These are phyloP conservation scores for Pleomassaria siparia DNA, from an alignment of 2,329 filamentous ascomycete species.

Conservation along the genomic window DNA sequence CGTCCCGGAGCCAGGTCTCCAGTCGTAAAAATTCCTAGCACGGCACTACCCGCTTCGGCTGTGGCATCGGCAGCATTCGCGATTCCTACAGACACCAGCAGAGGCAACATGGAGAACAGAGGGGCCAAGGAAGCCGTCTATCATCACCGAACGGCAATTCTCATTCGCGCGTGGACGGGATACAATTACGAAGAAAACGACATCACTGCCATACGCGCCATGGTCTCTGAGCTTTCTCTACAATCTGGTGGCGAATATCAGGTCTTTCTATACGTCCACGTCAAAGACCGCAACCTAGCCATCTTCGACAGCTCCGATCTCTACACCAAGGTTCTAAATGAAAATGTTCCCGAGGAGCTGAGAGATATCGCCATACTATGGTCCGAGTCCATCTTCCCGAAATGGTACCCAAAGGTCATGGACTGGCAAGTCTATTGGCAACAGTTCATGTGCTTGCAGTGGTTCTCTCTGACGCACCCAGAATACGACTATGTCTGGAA, in stretches of 20 bases:
- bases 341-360: conserved; percentile 70
- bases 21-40: conserved; percentile 31
- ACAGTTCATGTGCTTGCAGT: conserved; percentile 74
- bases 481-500: conserved; percentile 82
- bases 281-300: conserved; percentile 56
- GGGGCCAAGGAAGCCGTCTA: conserved; percentile 32
- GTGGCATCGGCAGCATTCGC: conserved; percentile 33
- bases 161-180: conserved; percentile 51
- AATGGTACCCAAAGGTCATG: conserved; percentile 52
- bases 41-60: conserved; percentile 26
- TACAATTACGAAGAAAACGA: conserved; percentile 52
- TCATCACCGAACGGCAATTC: conserved; percentile 47
- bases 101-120: conserved; percentile 29
- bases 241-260: conserved; percentile 52
- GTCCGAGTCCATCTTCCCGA: conserved; percentile 61
- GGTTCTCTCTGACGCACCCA: conserved; percentile 73
- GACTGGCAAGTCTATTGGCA: conserved; percentile 55
- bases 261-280: conserved; percentile 51
- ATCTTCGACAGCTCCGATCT: conserved; percentile 62
- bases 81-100: conserved; percentile 27
- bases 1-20: conserved; percentile 44
- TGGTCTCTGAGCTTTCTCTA: conserved; percentile 50
- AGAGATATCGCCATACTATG: conserved; percentile 71
- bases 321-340: conserved; percentile 62
- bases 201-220: conserved; percentile 47